Evolutionary conservation across 208 protist species (phyloP).

Genomic region (Trypanosoma melophagium): DNA sequence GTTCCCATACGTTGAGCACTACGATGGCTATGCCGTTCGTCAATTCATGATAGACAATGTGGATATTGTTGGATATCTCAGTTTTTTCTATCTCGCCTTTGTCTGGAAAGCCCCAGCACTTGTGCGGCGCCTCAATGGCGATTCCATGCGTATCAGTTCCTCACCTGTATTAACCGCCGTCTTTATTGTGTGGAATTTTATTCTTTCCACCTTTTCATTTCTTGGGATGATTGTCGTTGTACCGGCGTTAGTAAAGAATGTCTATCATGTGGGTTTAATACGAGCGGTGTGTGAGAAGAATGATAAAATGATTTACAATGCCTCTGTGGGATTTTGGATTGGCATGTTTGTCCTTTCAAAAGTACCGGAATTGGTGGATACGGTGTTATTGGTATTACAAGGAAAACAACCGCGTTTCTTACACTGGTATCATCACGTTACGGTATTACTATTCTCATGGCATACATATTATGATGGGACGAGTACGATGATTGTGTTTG

Average conservation of each 20-base stretch:
- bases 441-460: conserved; percentile 47
- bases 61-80: conserved; percentile 48
- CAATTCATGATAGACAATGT: conserved; percentile 56
- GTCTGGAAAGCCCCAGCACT: conserved; percentile 32
- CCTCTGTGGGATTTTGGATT: conserved; percentile 41
- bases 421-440: conserved; percentile 70
- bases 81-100: conserved; percentile 34
- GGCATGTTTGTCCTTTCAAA: conserved; percentile 56
- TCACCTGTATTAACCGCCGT: conserved; percentile 19
- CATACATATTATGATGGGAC: conserved; percentile 34
- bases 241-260: conserved; percentile 9
- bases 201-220: conserved; percentile 44
- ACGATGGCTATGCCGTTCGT: conserved; percentile 63
- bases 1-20: conserved; percentile 57
- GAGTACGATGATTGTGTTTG: conserved; percentile 27
- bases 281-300: conserved; percentile 24
- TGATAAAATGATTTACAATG: conserved; percentile 18
- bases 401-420: conserved; percentile 73
- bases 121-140: conserved; percentile 26
- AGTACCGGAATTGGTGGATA: conserved; percentile 64
- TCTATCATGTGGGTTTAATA: conserved; percentile 1
- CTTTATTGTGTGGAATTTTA: conserved; percentile 51
- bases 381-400: conserved; percentile 68
- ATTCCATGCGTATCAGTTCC: conserved; percentile 6
- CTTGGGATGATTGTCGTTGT: conserved; percentile 32